phyloP scores from a whole-genome alignment of 129 eudicot species.

The Rutidosis leptorrhynchoides region DNA sequence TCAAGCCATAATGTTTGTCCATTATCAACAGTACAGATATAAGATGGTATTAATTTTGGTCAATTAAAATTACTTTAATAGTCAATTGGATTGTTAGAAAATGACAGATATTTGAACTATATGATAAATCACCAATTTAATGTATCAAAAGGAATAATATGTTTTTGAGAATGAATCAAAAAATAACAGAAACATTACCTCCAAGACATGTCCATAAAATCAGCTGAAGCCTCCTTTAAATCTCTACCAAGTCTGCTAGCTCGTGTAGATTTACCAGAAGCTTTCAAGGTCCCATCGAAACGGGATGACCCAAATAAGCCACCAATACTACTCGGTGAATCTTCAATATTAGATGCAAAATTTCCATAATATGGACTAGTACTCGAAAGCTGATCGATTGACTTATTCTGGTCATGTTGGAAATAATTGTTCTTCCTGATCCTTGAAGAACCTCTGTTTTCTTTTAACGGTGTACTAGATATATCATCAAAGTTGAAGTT shows the following conservation, averaged over 20 bases:
- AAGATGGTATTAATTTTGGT: neutral
- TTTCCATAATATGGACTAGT: constrained; percentile 35
- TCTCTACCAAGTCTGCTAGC: constrained; percentile 34
- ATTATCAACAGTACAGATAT: constrained; percentile 7
- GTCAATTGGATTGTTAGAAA: neutral
- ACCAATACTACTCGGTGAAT: constrained; percentile 34
- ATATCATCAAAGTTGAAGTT: constrained; percentile 44
- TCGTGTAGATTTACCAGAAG: constrained; percentile 31
- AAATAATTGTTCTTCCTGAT: constrained; percentile 28
- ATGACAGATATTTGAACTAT: neutral
- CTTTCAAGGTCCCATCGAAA: constrained; percentile 22
- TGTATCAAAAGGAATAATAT: neutral
- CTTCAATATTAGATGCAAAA: constrained; percentile 35
- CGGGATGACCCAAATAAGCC: constrained; percentile 35
- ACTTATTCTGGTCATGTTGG: constrained; percentile 41
- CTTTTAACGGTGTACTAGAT: constrained; percentile 39
- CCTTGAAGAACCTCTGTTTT: constrained; percentile 44
- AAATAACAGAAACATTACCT: constrained; percentile 36
- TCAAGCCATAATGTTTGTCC: constrained; percentile 3
- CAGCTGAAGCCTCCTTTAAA: constrained; percentile 34
- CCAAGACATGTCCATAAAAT: constrained; percentile 64
- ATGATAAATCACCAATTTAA: constrained; percentile 19
- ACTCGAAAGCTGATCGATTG: constrained; percentile 32
- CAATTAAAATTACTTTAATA: neutral
- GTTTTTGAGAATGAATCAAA: neutral